Evolutionary conservation across 257 asterid species (phyloP).

Genomic region (Przewalskia tangutica): DNA sequence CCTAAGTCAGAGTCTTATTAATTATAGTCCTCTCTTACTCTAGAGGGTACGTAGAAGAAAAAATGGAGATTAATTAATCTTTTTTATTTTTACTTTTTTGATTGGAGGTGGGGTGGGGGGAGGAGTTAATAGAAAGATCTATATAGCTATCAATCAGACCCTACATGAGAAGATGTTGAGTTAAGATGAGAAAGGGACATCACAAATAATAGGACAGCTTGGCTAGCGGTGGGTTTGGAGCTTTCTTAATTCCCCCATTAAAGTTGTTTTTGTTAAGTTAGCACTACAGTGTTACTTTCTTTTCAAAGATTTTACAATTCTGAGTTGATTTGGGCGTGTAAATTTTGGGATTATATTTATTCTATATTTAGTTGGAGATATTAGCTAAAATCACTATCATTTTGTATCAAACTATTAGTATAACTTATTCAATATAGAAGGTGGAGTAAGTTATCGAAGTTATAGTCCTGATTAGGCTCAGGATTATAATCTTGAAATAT

Average conservation of each 20-base stretch:
- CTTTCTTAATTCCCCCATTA: constrained; percentile 35
- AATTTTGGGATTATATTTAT: too few species aligned
- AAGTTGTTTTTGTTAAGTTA: neutral
- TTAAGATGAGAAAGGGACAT: constrained; percentile 62
- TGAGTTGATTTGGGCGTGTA: too few species aligned
- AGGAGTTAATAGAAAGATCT: constrained; percentile 37
- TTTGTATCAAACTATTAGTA: too few species aligned
- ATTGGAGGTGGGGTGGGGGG: neutral
- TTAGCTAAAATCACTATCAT: too few species aligned
- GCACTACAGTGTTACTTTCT: too few species aligned
- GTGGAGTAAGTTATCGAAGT: too few species aligned
- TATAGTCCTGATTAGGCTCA: too few species aligned
- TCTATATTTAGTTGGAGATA: too few species aligned
- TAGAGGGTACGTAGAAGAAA: constrained; percentile 7
- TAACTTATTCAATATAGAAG: too few species aligned
- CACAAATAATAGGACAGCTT: constrained; percentile 46
- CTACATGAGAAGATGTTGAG: constrained; percentile 38
- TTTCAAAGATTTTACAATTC: neutral
- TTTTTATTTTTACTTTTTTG: neutral
- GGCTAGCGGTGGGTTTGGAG: constrained; percentile 82
- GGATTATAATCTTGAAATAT: too few species aligned
- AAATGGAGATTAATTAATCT: too few species aligned
- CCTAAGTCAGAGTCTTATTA: neutral
- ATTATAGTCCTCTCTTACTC: constrained; percentile 12
- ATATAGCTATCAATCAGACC: constrained; percentile 42